Evolutionary conservation across 169 alveolate genomes (phyloP).

Genomic region (Eimeria necatrix): DNA sequence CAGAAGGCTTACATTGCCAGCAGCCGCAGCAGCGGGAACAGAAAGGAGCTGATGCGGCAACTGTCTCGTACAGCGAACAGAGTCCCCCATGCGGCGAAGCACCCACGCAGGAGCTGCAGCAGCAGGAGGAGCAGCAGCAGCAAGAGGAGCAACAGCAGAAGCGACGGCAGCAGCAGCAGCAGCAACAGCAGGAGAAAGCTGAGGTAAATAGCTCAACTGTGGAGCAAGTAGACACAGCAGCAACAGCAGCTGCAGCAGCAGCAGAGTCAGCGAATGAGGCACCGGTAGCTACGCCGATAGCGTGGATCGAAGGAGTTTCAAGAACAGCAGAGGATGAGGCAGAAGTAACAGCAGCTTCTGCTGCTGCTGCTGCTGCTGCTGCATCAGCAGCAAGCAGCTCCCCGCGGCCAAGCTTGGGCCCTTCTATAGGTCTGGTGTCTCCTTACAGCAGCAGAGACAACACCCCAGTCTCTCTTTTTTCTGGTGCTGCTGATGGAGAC

Average conservation of each 20-base stretch:
- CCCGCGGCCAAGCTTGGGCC: not conserved
- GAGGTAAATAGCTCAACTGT: too few relatives aligned
- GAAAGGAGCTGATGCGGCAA: too few relatives aligned
- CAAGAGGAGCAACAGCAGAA: not conserved
- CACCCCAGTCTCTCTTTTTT: slow-evolving; percentile 35
- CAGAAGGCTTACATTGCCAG: not conserved
- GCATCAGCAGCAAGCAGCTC: slow-evolving; percentile 7
- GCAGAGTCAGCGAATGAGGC: not conserved
- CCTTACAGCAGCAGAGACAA: slow-evolving; percentile 61
- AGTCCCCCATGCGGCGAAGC: not conserved
- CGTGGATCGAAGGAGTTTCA: too few relatives aligned
- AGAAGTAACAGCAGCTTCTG: not conserved
- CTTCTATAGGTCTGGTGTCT: slow-evolving; percentile 18
- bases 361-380: not conserved
- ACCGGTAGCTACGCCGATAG: not conserved
- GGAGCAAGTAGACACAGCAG: too few relatives aligned
- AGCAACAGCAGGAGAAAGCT: not conserved
- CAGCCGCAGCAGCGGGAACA: not conserved
- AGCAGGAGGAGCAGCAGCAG: slow-evolving; percentile 2
- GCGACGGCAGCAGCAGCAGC: not conserved
- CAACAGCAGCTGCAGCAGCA: not conserved
- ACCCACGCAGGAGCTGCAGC: not conserved
- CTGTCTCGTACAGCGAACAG: too few relatives aligned
- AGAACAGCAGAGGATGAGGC: not conserved
- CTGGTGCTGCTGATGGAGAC: slow-evolving; percentile 11